Conservation (phyloP, 2,329 filamentous ascomycete genomes). For the Lizonia empirigonia region DNA sequence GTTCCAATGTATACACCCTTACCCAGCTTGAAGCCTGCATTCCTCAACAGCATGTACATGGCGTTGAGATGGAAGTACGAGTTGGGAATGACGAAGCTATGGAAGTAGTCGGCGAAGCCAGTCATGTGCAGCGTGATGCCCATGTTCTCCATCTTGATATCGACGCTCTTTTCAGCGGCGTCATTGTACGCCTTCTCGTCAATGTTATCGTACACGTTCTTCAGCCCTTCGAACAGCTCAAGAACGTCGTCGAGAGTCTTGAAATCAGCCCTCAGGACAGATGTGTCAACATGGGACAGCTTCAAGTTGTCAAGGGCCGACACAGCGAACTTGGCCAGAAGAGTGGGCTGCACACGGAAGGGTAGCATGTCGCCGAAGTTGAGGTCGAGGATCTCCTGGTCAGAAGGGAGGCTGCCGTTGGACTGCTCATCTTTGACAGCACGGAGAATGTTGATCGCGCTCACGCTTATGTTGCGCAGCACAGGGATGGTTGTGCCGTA, state of each 20-base stretch:
- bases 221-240: constrained; percentile 24
- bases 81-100: constrained; percentile 28
- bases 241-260: constrained; percentile 25
- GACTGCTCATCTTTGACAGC: constrained; percentile 25
- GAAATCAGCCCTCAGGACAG: constrained; percentile 18
- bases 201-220: constrained; percentile 21
- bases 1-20: constrained; percentile 22
- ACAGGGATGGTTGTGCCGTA: constrained; percentile 25
- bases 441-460: constrained; percentile 25
- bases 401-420: constrained; percentile 16
- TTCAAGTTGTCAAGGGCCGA: constrained; percentile 15
- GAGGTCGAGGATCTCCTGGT: constrained; percentile 25
- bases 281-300: constrained; percentile 8
- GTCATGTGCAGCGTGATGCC: constrained; percentile 21
- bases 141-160: constrained; percentile 10
- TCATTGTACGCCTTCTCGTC: constrained; percentile 28
- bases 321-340: constrained; percentile 23
- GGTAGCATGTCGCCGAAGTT: constrained; percentile 28
- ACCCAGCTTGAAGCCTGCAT: constrained; percentile 25
- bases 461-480: constrained; percentile 13
- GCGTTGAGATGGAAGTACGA: constrained; percentile 32
- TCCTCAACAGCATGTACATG: constrained; percentile 32
- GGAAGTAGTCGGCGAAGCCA: constrained; percentile 20
- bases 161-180: constrained; percentile 22
- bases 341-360: constrained; percentile 27